Evolutionary conservation across 1,139 yeast genomes (phyloP).

Genomic region (Protomyces arabidopsidicola): DNA sequence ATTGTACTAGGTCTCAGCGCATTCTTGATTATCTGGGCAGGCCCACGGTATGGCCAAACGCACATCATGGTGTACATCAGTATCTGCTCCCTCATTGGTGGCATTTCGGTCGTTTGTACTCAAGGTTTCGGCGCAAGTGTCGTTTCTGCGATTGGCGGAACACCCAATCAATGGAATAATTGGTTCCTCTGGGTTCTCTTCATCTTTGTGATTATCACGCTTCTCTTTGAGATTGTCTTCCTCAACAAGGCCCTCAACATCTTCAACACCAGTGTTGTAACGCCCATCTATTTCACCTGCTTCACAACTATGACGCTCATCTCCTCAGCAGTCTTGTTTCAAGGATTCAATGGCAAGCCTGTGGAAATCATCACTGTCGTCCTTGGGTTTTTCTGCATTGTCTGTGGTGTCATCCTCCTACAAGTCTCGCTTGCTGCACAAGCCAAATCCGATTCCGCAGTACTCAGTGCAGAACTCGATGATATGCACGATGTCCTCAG

Average conservation of each 20-base stretch:
- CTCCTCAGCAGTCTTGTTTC: conserved; percentile 31
- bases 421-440: conserved; percentile 30
- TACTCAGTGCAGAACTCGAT: conserved; percentile 25
- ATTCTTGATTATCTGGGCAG: conserved; percentile 29
- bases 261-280: conserved; percentile 32
- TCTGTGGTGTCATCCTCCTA: conserved; percentile 29
- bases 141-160: conserved; percentile 31
- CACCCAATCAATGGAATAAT: conserved; percentile 29
- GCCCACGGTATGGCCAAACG: conserved; percentile 29
- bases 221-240: conserved; percentile 29
- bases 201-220: conserved; percentile 29
- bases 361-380: conserved; percentile 28
- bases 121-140: conserved; percentile 32
- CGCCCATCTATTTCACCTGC: conserved; percentile 30
- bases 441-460: conserved; percentile 23
- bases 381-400: conserved; percentile 29
- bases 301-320: conserved; percentile 31
- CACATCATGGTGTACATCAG: conserved; percentile 29
- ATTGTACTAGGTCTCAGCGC: conserved; percentile 15
- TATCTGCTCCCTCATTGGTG: conserved; percentile 31
- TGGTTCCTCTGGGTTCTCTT: conserved; percentile 31
- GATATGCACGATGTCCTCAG: conserved; percentile 26
- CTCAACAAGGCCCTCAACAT: conserved; percentile 32
- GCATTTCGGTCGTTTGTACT: conserved; percentile 31
- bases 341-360: conserved; percentile 31